Conservation (phyloP, 1,139 yeast genomes). For the Blastobotrys aristatus region DNA sequence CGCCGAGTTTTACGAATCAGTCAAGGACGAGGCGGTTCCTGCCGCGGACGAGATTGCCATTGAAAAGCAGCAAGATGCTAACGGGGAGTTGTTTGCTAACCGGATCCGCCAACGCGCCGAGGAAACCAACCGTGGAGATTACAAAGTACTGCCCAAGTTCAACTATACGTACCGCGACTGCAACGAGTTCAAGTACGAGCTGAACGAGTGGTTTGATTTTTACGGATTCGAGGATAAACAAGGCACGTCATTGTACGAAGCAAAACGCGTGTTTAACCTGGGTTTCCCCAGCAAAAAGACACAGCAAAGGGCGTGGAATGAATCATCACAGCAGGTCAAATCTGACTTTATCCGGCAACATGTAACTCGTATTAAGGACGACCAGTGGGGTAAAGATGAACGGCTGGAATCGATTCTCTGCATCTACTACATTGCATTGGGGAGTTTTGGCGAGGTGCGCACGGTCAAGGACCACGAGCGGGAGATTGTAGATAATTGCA, state of each 20-base stretch:
- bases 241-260: conserved; percentile 21
- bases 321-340: conserved; percentile 10
- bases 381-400: conserved; percentile 4
- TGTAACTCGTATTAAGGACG: background rate
- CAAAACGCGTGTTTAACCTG: conserved; percentile 15
- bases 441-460: conserved; percentile 37
- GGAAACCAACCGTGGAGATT: conserved; percentile 10
- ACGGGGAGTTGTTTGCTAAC: conserved; percentile 19
- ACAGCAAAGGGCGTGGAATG: conserved; percentile 20
- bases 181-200: conserved; percentile 25
- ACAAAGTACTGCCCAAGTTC: conserved; percentile 10
- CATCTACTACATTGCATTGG: conserved; percentile 40
- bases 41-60: conserved; percentile 6
- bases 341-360: conserved; percentile 12
- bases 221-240: conserved; percentile 23
- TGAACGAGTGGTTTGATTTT: conserved; percentile 36
- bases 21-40: background rate
- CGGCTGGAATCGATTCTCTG: conserved; percentile 16
- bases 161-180: conserved; percentile 23
- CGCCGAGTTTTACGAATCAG: background rate
- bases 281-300: background rate
- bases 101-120: conserved; percentile 23
- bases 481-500: conserved; percentile 33
- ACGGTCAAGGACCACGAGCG: conserved; percentile 38
- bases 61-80: background rate